Evolutionary conservation across 305 asterid species (phyloP).

Genomic region (Lippia alba): DNA sequence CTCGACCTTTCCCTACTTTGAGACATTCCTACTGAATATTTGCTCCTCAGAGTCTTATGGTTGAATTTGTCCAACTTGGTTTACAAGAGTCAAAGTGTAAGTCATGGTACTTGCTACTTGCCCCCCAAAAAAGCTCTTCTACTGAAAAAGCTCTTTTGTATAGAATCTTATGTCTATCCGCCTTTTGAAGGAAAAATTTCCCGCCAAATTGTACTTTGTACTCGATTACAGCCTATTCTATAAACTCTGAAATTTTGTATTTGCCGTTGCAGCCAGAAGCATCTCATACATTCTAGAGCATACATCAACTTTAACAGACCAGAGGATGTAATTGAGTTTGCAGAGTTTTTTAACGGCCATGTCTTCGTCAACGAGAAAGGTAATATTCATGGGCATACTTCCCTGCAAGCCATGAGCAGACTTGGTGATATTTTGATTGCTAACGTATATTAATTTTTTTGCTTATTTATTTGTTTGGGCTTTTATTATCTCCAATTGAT

Average conservation of each 20-base stretch:
- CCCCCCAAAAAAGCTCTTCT: not conserved
- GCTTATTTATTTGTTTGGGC: conserved; percentile 12
- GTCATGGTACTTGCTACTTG: not conserved
- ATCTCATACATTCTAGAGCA: conserved; percentile 60
- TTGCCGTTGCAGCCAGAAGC: conserved; percentile 69
- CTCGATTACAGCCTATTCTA: not conserved
- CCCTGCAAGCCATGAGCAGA: conserved; percentile 9
- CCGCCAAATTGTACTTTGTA: conserved; percentile 8
- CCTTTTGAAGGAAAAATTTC: not conserved
- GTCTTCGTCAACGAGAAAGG: conserved; percentile 89
- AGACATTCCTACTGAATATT: not conserved
- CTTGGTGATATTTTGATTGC: conserved; percentile 13
- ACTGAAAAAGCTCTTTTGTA: not conserved
- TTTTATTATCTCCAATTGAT: conserved; percentile 23
- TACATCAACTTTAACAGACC: conserved; percentile 63
- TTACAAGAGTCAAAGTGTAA: not conserved
- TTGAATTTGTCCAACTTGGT: not conserved
- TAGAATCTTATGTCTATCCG: not conserved
- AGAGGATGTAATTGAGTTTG: conserved; percentile 80
- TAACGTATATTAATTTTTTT: not conserved
- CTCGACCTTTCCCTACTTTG: not conserved
- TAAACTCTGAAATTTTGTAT: conserved; percentile 13
- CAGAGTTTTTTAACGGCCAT: conserved; percentile 78
- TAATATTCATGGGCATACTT: conserved; percentile 34
- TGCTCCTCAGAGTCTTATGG: not conserved